Evolutionary conservation across 1,139 yeast species (phyloP).

Genomic region (Nakaseomyces bracarensis): DNA sequence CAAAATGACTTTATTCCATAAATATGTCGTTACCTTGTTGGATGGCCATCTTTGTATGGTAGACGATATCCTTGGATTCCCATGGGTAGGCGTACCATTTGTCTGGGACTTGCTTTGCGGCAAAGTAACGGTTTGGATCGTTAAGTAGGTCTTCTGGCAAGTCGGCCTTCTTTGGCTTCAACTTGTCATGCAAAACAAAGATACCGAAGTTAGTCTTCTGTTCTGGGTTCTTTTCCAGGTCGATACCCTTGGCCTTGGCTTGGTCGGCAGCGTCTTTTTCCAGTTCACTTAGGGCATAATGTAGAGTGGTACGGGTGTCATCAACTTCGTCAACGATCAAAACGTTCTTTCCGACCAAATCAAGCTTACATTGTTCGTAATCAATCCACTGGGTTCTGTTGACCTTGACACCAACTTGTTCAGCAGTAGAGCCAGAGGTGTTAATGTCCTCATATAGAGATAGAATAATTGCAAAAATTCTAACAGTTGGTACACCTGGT

Average conservation of each 20-base stretch:
- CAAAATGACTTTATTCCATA: conserved; percentile 14
- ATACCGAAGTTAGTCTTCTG: conserved; percentile 65
- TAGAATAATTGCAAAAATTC: conserved; percentile 57
- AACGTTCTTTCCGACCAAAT: conserved; percentile 50
- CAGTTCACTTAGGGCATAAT: conserved; percentile 51
- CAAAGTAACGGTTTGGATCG: conserved; percentile 55
- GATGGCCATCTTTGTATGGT: conserved; percentile 72
- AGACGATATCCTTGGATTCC: conserved; percentile 87
- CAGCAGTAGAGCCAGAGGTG: conserved; percentile 37
- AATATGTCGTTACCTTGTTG: conserved; percentile 59
- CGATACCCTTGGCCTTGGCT: conserved; percentile 40
- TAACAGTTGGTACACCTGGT: conserved; percentile 48
- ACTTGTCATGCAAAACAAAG: conserved; percentile 89
- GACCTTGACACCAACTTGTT: conserved; percentile 50
- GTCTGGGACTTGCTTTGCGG: conserved; percentile 87
- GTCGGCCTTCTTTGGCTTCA: conserved; percentile 76
- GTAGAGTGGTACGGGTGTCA: conserved; percentile 59
- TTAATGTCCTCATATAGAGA: conserved; percentile 53
- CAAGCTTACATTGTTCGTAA: conserved; percentile 45
- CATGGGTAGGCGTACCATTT: conserved; percentile 97
- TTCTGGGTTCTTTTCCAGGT: conserved; percentile 34
- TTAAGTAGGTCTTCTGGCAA: conserved; percentile 42
- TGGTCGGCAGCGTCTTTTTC: conserved; percentile 48
- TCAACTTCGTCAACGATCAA: conserved; percentile 64
- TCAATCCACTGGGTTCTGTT: conserved; percentile 62